Conservation (phyloP, 345 rosid genomes). For the Viola odorata region DNA sequence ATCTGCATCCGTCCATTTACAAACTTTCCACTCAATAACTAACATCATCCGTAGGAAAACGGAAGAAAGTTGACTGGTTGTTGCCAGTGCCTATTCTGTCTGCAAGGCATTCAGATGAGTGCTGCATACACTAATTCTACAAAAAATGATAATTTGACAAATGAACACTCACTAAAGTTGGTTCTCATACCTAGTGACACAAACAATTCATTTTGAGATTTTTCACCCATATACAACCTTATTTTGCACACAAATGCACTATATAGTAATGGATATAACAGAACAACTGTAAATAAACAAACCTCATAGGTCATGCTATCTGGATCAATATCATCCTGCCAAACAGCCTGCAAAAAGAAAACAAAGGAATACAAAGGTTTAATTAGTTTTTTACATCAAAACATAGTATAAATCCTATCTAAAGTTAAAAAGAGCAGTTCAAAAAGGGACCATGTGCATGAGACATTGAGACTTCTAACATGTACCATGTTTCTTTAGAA, state of each 20-base stretch:
- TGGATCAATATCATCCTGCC: constrained; percentile 60
- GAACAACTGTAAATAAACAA: constrained; percentile 18
- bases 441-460: neutral
- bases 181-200: too few species aligned
- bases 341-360: constrained; percentile 39
- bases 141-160: too few species aligned
- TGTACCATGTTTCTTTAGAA: constrained; percentile 3
- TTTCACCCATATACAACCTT: neutral
- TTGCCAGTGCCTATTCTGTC: too few species aligned
- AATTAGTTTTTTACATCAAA: constrained; percentile 9
- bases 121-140: too few species aligned
- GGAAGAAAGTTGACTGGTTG: too few species aligned
- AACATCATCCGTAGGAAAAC: too few species aligned
- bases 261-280: constrained; percentile 1
- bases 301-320: constrained; percentile 78
- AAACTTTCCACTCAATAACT: too few species aligned
- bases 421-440: neutral
- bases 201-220: too few species aligned
- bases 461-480: neutral
- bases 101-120: too few species aligned
- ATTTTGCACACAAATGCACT: neutral
- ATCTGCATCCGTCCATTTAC: too few species aligned
- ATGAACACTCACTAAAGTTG: too few species aligned
- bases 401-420: neutral
- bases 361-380: constrained; percentile 2